Evolutionary conservation across 2,329 filamentous ascomycete genomes (phyloP).

Genomic region (Lomentospora prolificans): DNA sequence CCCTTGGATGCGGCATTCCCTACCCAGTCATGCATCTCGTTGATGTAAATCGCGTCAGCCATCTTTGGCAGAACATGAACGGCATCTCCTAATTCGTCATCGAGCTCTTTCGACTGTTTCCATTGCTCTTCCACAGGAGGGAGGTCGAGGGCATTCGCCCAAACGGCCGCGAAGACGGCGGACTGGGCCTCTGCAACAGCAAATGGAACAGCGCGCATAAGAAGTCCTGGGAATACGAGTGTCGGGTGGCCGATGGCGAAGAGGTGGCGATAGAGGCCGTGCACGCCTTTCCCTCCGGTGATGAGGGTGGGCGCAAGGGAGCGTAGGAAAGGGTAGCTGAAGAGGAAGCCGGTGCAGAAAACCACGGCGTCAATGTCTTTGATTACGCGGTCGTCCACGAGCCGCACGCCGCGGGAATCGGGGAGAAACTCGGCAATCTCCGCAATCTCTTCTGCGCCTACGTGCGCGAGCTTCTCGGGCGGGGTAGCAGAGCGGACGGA

Average conservation of each 20-base stretch:
- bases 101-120: conserved; percentile 55
- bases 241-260: conserved; percentile 69
- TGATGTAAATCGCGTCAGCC: conserved; percentile 60
- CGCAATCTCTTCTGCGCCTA: conserved; percentile 39
- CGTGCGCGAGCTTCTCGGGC: conserved; percentile 32
- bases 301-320: conserved; percentile 42
- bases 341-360: conserved; percentile 87
- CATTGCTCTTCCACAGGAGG: conserved; percentile 57
- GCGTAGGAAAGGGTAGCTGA: conserved; percentile 64
- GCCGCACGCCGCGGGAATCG: conserved; percentile 49
- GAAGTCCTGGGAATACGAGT: conserved; percentile 64
- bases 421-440: conserved; percentile 49
- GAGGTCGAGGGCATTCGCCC: conserved; percentile 58
- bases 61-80: conserved; percentile 43
- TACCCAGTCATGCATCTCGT: conserved; percentile 56
- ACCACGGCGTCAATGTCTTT: conserved; percentile 63
- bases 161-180: conserved; percentile 66
- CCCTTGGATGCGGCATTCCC: conserved; percentile 39
- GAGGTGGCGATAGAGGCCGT: conserved; percentile 69
- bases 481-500: conserved; percentile 46
- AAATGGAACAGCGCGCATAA: conserved; percentile 83
- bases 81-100: conserved; percentile 31
- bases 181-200: conserved; percentile 70
- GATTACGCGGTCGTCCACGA: conserved; percentile 57
- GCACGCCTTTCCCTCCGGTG: conserved; percentile 58